Evolutionary conservation across 768 basidiomycete genomes (phyloP).

Genomic region (Tulasnella sp.): DNA sequence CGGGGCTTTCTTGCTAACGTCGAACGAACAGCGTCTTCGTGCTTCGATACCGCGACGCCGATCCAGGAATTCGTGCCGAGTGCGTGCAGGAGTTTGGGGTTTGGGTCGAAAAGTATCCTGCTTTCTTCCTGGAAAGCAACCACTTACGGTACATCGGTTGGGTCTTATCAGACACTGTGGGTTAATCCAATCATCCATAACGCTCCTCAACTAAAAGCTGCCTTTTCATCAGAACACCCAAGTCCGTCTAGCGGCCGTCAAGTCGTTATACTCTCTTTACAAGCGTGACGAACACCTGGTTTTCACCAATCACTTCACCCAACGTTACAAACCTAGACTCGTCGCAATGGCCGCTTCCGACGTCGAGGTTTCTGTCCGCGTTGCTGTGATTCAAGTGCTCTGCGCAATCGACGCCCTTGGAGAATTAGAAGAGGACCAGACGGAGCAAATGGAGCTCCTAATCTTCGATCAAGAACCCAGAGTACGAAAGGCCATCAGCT

Average conservation of each 20-base stretch:
- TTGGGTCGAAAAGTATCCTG: conserved; percentile 86
- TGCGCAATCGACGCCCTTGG: conserved; percentile 70
- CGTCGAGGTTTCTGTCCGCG: conserved; percentile 75
- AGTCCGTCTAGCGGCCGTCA: conserved; percentile 85
- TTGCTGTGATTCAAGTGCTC: conserved; percentile 80
- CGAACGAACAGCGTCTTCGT: conserved; percentile 68
- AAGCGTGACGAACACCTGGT: conserved; percentile 58
- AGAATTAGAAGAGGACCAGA: conserved; percentile 79
- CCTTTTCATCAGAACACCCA: conserved; percentile 42
- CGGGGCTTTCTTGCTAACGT: background rate
- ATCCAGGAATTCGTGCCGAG: conserved; percentile 84
- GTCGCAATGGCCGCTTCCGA: conserved; percentile 91
- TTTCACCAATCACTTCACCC: conserved; percentile 79
- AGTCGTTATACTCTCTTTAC: conserved; percentile 73
- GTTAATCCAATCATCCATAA: conserved; percentile 19
- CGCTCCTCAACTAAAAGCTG: background rate
- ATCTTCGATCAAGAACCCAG: conserved; percentile 77
- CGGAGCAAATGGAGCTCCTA: conserved; percentile 69
- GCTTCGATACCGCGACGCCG: conserved; percentile 90
- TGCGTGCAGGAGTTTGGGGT: conserved; percentile 81
- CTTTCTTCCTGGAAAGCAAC: conserved; percentile 75
- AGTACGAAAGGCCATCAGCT: conserved; percentile 72
- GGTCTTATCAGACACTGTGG: conserved; percentile 81
- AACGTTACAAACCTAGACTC: conserved; percentile 86
- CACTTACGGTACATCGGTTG: conserved; percentile 93